phyloP scores from a whole-genome alignment of 2,329 filamentous ascomycete species.

The Ophiocordyceps sinensis region DNA sequence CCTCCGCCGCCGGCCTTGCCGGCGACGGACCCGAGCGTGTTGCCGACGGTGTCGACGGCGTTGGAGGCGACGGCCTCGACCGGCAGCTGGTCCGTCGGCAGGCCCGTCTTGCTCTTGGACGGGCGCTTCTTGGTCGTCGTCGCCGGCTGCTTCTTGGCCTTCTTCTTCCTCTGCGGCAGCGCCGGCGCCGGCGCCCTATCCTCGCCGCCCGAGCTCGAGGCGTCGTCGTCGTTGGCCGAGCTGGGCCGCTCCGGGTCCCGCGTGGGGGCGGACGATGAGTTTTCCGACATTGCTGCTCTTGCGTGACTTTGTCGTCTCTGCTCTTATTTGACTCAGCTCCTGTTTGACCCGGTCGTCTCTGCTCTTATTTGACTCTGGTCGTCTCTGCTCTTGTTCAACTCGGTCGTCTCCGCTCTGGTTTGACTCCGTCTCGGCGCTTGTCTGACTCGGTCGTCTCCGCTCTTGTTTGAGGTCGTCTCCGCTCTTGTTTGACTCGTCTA shows the following conservation, averaged over 20 bases:
- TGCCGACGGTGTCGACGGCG: conserved; percentile 23
- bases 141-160: background rate
- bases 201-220: conserved; percentile 10
- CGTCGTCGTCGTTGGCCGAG: background rate
- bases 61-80: conserved; percentile 20
- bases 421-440: too few species aligned
- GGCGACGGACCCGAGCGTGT: conserved; percentile 25
- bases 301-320: too few species aligned
- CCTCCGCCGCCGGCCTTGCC: conserved; percentile 13
- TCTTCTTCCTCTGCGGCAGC: conserved; percentile 8
- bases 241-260: background rate
- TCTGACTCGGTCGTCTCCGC: too few species aligned
- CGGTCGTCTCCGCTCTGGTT: too few species aligned
- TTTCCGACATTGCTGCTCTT: too few species aligned
- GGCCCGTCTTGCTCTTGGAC: conserved; percentile 1
- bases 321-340: too few species aligned
- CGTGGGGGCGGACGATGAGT: background rate
- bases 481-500: too few species aligned
- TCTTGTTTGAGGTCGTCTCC: too few species aligned
- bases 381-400: too few species aligned
- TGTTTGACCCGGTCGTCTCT: too few species aligned
- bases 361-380: too few species aligned
- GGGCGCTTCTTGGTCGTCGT: background rate
- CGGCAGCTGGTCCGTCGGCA: conserved; percentile 22
- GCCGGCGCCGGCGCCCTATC: conserved; percentile 15